Evolutionary conservation across 2,329 filamentous ascomycete species (phyloP).

Genomic region (Sporothrix curviconia): DNA sequence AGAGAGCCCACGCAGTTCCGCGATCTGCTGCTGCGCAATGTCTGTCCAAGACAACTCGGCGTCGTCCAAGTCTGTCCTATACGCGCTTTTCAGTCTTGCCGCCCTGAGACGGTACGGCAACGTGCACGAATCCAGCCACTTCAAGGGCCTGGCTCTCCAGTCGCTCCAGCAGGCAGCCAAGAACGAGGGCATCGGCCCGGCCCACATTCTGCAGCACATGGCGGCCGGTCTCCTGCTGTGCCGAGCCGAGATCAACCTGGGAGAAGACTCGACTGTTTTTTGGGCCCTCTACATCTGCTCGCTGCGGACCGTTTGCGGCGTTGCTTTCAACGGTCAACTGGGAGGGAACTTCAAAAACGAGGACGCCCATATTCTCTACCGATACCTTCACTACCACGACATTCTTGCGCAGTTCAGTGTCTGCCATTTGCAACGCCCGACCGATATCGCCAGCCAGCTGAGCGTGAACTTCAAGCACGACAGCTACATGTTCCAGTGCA

Average conservation of each 20-base stretch:
- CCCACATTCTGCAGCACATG: slow-evolving; percentile 12
- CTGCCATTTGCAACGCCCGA: slow-evolving; percentile 22
- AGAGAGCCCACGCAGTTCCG: slow-evolving; percentile 10
- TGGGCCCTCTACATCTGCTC: slow-evolving; percentile 16
- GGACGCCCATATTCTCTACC: slow-evolving; percentile 23
- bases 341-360: slow-evolving; percentile 12
- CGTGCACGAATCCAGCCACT: slow-evolving; percentile 8
- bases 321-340: slow-evolving; percentile 17
- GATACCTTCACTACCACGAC: slow-evolving; percentile 27
- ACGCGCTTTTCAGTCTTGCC: slow-evolving; percentile 11
- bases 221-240: slow-evolving; percentile 13
- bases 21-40: slow-evolving; percentile 16
- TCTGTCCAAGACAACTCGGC: slow-evolving; percentile 11
- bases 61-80: slow-evolving; percentile 10
- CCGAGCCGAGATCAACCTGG: slow-evolving; percentile 11
- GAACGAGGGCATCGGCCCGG: background rate
- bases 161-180: slow-evolving; percentile 8
- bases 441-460: background rate
- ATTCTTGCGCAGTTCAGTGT: slow-evolving; percentile 24
- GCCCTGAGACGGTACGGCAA: slow-evolving; percentile 11
- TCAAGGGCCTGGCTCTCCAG: slow-evolving; percentile 11
- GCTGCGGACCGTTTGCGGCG: slow-evolving; percentile 16
- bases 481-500: background rate
- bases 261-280: slow-evolving; percentile 9
- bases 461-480: background rate